Evolutionary conservation across 768 basidiomycete species (phyloP), one percentile per base, ranked within the genome.

Genomic region (Termitomyces sp.): DNA sequence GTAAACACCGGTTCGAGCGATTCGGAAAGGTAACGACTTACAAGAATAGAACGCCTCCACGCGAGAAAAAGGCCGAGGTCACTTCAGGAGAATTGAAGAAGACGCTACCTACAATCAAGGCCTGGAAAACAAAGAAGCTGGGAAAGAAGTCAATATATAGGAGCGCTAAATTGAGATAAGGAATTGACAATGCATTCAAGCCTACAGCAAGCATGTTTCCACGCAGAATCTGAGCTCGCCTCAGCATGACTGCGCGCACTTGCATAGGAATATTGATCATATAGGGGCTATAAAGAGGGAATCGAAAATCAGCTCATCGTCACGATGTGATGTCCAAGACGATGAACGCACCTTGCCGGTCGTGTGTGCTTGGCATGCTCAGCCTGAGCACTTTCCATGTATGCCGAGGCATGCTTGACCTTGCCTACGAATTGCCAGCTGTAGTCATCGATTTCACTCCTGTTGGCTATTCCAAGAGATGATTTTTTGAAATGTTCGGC

Each of bases 41-140:
- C 79, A 90, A 89, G 77, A 88, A 91, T n/a, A 93, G 73, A n/a
- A 87, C 75, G 69, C 89, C 84, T 40, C 87, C 88, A 15, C 90
- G 80, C 19, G 85, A 83, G 74, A 87, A 90, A 65, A 80, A 85
- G 11, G 80, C 83, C 9, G 74, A 68, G 0, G 88, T 88, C 5
- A 71, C 70, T 28, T 80, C 71, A 0, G 79, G 73, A 34, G 83
- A 70, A 6, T 77, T 74, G 58, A 82, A 74, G 75, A 87, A 92
- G 24, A 88, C 78, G 0, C 81, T 83, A 26, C 88, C 87, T 51
- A 85, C 75, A 59, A 79, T 77, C 7, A 77, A 52, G 17, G 67
- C 73, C 60, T 78, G 77, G 59, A 83, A 71, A 40, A 82, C 62
- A 65, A 81, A 84, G 4, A 77, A 70, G 37, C 83, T 85, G 46